These are phyloP conservation scores for Eimeria acervulina DNA, from an alignment of 169 alveolate species.

Conservation along the genomic window DNA sequence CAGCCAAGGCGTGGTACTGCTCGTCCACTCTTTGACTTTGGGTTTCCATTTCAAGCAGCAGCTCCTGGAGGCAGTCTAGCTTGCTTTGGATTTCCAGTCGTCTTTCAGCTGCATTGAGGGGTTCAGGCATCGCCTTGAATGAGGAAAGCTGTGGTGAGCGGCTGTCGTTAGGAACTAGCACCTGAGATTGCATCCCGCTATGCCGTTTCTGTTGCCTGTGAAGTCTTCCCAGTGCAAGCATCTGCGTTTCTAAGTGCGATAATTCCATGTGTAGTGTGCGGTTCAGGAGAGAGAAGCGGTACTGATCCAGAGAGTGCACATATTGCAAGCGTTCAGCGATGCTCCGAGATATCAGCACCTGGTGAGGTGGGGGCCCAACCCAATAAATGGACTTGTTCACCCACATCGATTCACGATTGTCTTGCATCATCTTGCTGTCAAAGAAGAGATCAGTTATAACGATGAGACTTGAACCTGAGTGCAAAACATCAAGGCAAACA, in stretches of 20 bases:
- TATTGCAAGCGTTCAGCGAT: background rate
- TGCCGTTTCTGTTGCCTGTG: background rate
- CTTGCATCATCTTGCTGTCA: background rate
- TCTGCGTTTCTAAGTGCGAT: background rate
- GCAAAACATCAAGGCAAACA: background rate
- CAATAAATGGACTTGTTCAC: background rate
- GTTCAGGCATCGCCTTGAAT: background rate
- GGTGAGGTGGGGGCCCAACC: slow-evolving; percentile 45
- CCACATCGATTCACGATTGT: slow-evolving; percentile 22
- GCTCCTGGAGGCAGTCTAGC: background rate
- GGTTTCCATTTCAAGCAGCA: slow-evolving; percentile 9
- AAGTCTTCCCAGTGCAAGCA: background rate
- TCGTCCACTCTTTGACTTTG: background rate
- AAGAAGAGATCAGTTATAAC: background rate
- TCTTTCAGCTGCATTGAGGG: background rate
- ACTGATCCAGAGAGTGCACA: background rate
- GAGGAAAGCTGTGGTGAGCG: background rate
- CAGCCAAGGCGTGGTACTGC: slow-evolving; percentile 34
- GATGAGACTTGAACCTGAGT: background rate
- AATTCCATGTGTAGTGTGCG: background rate
- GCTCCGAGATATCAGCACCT: background rate
- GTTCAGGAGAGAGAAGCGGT: background rate
- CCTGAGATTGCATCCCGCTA: background rate
- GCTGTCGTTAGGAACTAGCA: background rate
- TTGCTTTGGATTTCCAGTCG: background rate